Percentiles rank a stretch among this genome's conserved stretches.
phyloP scores from a whole-genome alignment of 1,284 basidiomycete species.

The Meira miltonrushii region DNA sequence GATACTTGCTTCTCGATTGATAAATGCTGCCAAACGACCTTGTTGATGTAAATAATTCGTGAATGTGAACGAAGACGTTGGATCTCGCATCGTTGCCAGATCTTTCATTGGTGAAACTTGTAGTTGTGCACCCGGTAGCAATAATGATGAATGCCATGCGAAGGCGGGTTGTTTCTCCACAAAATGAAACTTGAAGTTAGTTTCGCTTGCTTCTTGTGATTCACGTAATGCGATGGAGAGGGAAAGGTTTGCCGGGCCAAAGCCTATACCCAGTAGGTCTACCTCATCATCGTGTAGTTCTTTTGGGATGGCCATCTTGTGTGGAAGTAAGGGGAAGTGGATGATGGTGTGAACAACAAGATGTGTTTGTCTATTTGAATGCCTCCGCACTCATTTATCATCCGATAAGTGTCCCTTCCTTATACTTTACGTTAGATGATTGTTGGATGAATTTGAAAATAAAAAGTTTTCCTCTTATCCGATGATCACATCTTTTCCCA shows the following conservation, averaged over 20 bases:
- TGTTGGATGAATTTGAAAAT: too few relatives aligned
- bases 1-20: constrained; percentile 48
- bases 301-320: too few relatives aligned
- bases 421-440: too few relatives aligned
- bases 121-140: constrained; percentile 49
- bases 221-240: constrained; percentile 47
- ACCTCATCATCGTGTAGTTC: constrained; percentile 22
- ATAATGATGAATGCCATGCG: constrained; percentile 49
- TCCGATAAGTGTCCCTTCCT: too few relatives aligned
- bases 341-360: too few relatives aligned
- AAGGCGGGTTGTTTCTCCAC: constrained; percentile 44
- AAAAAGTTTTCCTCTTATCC: too few relatives aligned
- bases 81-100: constrained; percentile 49
- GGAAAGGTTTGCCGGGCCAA: constrained; percentile 48
- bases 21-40: constrained; percentile 44
- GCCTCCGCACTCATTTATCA: too few relatives aligned
- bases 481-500: too few relatives aligned
- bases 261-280: constrained; percentile 46
- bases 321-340: too few relatives aligned
- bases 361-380: too few relatives aligned
- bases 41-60: constrained; percentile 48
- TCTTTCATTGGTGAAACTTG: constrained; percentile 52
- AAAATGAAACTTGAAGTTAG: constrained; percentile 34
- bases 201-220: constrained; percentile 29
- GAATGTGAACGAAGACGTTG: constrained; percentile 47